Evolutionary conservation across 305 asterid species (phyloP).

Genomic region (Petunia hybrid): DNA sequence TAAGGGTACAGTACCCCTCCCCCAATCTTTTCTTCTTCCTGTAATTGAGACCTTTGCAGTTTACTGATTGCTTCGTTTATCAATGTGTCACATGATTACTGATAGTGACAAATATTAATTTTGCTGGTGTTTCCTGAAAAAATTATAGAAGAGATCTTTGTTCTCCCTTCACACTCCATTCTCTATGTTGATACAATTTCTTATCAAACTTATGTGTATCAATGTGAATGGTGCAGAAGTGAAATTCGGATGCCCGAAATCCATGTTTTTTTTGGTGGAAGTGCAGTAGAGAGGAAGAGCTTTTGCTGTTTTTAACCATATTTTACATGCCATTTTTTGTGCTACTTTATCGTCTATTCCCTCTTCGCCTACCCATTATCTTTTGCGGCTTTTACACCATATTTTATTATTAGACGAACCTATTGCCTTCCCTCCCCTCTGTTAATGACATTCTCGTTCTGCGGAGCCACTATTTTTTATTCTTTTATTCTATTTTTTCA

Average conservation of each 20-base stretch:
- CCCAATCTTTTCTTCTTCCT: constrained; percentile 24
- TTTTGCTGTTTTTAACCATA: constrained; percentile 6
- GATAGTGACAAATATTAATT: constrained; percentile 18
- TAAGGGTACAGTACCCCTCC: background rate
- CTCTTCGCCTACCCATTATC: constrained; percentile 8
- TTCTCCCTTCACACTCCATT: constrained; percentile 1
- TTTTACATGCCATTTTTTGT: constrained; percentile 5
- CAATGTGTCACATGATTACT: constrained; percentile 20
- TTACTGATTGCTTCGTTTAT: background rate
- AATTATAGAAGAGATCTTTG: background rate
- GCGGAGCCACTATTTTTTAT: background rate
- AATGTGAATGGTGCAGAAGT: constrained; percentile 7
- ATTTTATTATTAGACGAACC: constrained; percentile 11
- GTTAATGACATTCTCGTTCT: background rate
- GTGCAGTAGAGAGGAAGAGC: constrained; percentile 7
- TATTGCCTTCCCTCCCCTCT: background rate
- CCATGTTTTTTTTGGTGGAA: background rate
- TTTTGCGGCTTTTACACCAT: background rate
- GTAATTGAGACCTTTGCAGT: background rate
- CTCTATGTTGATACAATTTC: constrained; percentile 19
- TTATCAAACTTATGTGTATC: background rate
- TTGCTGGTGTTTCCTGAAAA: background rate
- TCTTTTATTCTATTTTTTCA: constrained; percentile 4
- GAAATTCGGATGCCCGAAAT: constrained; percentile 21
- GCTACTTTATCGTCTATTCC: background rate